These are phyloP conservation scores for Vigna unguiculata DNA, from an alignment of 306 rosid genomes.

Conservation along the genomic window DNA sequence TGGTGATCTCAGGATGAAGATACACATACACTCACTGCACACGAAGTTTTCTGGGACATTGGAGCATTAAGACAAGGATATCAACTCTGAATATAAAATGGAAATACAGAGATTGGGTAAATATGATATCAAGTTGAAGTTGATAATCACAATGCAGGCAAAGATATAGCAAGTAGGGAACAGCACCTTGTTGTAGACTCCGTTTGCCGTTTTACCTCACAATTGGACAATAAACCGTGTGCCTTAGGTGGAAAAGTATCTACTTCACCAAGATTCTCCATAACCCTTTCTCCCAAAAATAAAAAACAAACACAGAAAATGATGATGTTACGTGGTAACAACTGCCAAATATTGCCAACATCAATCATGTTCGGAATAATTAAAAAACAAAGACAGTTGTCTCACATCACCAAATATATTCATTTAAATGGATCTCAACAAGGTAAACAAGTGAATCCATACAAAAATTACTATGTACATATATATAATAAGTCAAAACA, in stretches of 20 bases:
- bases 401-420: conserved; percentile 6
- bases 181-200: conserved; percentile 49
- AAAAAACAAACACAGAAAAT: background rate
- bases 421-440: conserved; percentile 5
- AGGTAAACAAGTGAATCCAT: background rate
- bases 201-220: conserved; percentile 43
- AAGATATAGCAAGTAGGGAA: conserved; percentile 28
- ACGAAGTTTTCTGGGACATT: conserved; percentile 44
- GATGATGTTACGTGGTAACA: conserved; percentile 18
- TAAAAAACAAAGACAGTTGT: background rate
- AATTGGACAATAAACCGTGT: conserved; percentile 52
- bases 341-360: conserved; percentile 31
- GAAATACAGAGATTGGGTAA: conserved; percentile 38
- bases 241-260: conserved; percentile 45
- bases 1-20: conserved; percentile 22
- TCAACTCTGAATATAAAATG: conserved; percentile 36
- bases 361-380: conserved; percentile 24
- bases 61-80: conserved; percentile 39
- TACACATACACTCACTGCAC: conserved; percentile 25
- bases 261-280: conserved; percentile 45
- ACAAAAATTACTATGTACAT: background rate
- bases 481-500: background rate
- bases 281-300: conserved; percentile 3
- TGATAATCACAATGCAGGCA: conserved; percentile 44
- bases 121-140: conserved; percentile 29